Conservation (phyloP, 495 filamentous ascomycete species). For the Aspergillus mulundensis region DNA sequence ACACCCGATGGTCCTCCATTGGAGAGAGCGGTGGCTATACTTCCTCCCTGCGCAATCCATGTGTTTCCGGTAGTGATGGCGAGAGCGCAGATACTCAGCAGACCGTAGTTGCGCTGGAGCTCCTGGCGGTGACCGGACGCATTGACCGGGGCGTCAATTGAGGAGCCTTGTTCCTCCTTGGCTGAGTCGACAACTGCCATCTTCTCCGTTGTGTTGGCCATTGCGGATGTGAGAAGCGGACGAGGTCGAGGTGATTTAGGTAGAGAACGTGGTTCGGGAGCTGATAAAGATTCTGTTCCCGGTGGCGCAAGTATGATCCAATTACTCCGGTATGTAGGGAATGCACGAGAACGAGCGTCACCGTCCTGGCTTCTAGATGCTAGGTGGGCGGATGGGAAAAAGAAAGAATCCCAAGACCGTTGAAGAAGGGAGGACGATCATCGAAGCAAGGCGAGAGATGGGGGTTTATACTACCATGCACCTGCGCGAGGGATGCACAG, state of each 20-base stretch:
- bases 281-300: not conserved
- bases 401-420: not conserved
- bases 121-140: conserved; percentile 18
- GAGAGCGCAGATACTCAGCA: conserved; percentile 17
- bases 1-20: conserved; percentile 18
- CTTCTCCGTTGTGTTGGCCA: not conserved
- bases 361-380: not conserved
- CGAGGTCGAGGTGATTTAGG: not conserved
- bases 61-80: conserved; percentile 18
- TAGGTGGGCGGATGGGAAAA: not conserved
- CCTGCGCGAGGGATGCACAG: not conserved
- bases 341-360: not conserved
- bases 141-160: conserved; percentile 8
- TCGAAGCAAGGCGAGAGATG: not conserved
- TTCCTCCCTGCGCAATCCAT: conserved; percentile 19
- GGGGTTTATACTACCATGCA: conserved; percentile 2
- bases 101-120: conserved; percentile 17
- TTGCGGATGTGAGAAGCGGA: not conserved
- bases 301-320: not conserved
- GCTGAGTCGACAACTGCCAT: conserved; percentile 1
- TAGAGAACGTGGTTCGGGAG: not conserved
- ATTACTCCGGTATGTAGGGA: not conserved
- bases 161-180: conserved; percentile 5
- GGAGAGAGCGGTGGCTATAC: conserved; percentile 11
- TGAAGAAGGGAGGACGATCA: not conserved